Evolutionary conservation across 1,284 basidiomycete species (phyloP), one percentile per base, ranked within the genome.

Genomic region (Ceratobasidium sp.): DNA sequence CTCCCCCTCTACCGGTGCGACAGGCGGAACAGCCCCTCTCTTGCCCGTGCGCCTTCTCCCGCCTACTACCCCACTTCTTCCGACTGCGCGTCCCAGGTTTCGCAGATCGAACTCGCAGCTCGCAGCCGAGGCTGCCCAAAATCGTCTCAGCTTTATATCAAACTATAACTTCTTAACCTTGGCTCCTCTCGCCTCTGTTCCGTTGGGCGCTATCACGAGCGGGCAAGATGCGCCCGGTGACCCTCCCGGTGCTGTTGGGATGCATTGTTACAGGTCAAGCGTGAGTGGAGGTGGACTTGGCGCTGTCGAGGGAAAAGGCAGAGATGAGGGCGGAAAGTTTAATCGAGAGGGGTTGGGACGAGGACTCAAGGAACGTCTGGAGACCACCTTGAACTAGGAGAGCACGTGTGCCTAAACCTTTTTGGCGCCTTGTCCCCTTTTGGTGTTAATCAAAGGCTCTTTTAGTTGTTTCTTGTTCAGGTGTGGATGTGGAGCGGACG

Each of bases 101-200:
- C 50, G 64, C 3, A 69, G 57, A 46, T 69, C 64, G n/a, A 69
- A 69, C 47, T 52, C 64, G 1, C 64, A 69, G 41, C 28, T 63
- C 7, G 44, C 70, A 11, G 61, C 38, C 30, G 67, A 67, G n/a
- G 69, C 49, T 7, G 35, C 73, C 13, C 43, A 47, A 38, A 75
- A 75, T 18, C 50, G 74, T 9, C 72, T 75, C 9, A 61, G 54
- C 14, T 75, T 75, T 64, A 75, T 75, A 41, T 75, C 74, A 26
- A 73, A 75, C 38, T 58, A 75, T 59, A 64, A 73, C 28, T 43
- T 75, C n/a, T 49, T 75, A 28, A 67, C 58, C 23, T 75, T 72
- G 32, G 73, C 74, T 9, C 74, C 74, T 35, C 26, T 75, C n/a
- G 66, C 74, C 7, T 57, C 54, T 9, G 66, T 73, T 46, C 71